These are phyloP conservation scores for Xerocomellus amylosporus DNA, from an alignment of 768 basidiomycete species.

Conservation along the genomic window DNA sequence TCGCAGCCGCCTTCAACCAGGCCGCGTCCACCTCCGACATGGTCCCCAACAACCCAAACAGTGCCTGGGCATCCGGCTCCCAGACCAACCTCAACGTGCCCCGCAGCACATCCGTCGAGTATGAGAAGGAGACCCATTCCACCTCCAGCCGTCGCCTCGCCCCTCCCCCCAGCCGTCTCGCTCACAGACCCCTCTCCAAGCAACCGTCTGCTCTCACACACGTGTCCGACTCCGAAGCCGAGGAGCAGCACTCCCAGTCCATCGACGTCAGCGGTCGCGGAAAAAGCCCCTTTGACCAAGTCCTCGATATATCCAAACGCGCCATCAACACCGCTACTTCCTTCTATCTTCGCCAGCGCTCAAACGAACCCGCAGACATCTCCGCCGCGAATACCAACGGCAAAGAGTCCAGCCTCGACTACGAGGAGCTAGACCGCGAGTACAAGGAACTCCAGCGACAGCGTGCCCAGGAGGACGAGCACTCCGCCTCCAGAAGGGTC, in stretches of 20 bases:
- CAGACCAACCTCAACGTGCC: constrained; percentile 48
- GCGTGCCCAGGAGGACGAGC: constrained; percentile 20
- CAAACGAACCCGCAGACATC: constrained; percentile 50
- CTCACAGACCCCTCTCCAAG: constrained; percentile 50
- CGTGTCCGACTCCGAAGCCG: constrained; percentile 70
- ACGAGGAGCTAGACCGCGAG: constrained; percentile 71
- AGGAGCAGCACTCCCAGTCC: constrained; percentile 37
- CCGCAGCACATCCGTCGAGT: constrained; percentile 78
- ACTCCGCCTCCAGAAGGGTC: constrained; percentile 33
- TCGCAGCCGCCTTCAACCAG: constrained; percentile 76
- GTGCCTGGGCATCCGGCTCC: constrained; percentile 65
- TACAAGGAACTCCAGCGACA: constrained; percentile 41
- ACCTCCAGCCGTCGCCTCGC: constrained; percentile 57
- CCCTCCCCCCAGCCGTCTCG: constrained; percentile 53
- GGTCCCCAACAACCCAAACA: constrained; percentile 51
- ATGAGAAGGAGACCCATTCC: constrained; percentile 62
- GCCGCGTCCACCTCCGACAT: constrained; percentile 54
- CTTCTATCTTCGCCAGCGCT: constrained; percentile 63
- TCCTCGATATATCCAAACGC: constrained; percentile 54
- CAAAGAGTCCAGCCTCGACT: constrained; percentile 65
- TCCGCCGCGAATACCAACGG: constrained; percentile 39
- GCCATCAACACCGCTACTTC: constrained; percentile 51
- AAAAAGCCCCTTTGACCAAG: constrained; percentile 67
- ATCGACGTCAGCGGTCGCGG: constrained; percentile 45
- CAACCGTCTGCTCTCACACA: constrained; percentile 45